A percentile compares a stretch with the other conserved stretches of the same genome.
Conservation (phyloP, 805 yeast species). For the Metahyphopichia silvanorum region DNA sequence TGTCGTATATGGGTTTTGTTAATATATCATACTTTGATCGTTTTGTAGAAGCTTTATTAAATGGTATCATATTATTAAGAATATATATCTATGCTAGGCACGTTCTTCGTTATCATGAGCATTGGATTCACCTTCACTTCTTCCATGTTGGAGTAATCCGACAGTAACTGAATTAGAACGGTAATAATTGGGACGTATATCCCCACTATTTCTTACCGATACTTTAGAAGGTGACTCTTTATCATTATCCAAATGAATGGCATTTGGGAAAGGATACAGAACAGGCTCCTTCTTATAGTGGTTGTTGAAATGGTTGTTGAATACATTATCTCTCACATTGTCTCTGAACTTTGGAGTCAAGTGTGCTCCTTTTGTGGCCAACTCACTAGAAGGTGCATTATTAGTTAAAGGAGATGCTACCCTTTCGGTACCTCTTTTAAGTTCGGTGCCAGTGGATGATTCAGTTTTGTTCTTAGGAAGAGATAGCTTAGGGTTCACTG, state of each 20-base stretch:
- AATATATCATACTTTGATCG: no score
- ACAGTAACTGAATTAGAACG: slow-evolving; percentile 40
- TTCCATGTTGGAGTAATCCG: slow-evolving; percentile 32
- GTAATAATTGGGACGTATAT: slow-evolving; percentile 23
- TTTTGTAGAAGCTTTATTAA: neutral
- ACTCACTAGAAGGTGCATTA: slow-evolving; percentile 2
- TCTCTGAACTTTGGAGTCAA: slow-evolving; percentile 7
- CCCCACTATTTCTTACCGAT: slow-evolving; percentile 12
- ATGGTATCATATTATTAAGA: no score
- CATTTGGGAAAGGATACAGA: slow-evolving; percentile 36
- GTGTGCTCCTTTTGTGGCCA: slow-evolving; percentile 23
- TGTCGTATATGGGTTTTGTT: no score
- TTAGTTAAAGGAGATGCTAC: slow-evolving; percentile 1
- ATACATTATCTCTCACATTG: slow-evolving; percentile 8
- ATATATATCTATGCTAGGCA: neutral
- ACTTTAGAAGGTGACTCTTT: slow-evolving; percentile 21
- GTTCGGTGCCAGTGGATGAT: slow-evolving; percentile 3
- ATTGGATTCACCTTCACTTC: slow-evolving; percentile 1
- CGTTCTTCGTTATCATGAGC: neutral
- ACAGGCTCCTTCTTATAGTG: slow-evolving; percentile 49
- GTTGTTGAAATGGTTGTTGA: slow-evolving; percentile 33
- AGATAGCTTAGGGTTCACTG: slow-evolving; percentile 17
- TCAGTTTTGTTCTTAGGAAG: neutral
- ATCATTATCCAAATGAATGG: slow-evolving; percentile 36
- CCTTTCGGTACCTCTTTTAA: neutral